Percentiles rank a stretch among this genome's conserved stretches.
phyloP scores from a whole-genome alignment of 305 asterid genomes.

The Solanum chacoense region DNA sequence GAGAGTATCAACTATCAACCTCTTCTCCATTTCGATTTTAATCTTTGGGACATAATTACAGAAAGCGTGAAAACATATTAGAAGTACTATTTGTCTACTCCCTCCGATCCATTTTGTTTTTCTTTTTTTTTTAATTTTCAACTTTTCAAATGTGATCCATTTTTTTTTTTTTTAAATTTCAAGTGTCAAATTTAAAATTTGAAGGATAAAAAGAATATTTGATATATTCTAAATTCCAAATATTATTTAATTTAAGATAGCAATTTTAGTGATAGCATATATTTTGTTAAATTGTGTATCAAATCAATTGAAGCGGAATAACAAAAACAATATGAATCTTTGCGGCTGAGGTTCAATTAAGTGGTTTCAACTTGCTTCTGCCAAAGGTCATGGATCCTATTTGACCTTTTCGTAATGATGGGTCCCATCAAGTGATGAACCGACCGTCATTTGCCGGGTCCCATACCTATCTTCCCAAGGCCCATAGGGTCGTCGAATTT shows the following conservation, averaged over 20 bases:
- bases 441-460: not conserved
- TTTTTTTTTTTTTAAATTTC: too few species aligned
- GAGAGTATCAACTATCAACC: not conserved
- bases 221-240: not conserved
- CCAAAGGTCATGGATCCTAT: not conserved
- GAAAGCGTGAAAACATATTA: not conserved
- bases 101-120: not conserved
- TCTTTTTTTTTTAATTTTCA: too few species aligned
- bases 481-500: not conserved
- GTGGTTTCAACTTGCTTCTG: not conserved
- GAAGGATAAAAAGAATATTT: too few species aligned
- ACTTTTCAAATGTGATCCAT: too few species aligned
- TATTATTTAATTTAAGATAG: too few species aligned
- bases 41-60: not conserved
- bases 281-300: too few species aligned
- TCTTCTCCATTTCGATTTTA: not conserved
- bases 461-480: not conserved
- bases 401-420: not conserved
- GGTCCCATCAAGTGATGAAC: not conserved
- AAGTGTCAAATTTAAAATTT: too few species aligned
- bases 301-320: not conserved
- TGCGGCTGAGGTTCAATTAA: not conserved
- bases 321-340: not conserved
- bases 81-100: not conserved
- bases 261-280: not conserved